A percentile compares a stretch with the other conserved stretches of the same genome.
These are phyloP conservation scores for Globisporangium recalcitrans DNA, from an alignment of 352 stramenopile genomes.

Conservation along the genomic window DNA sequence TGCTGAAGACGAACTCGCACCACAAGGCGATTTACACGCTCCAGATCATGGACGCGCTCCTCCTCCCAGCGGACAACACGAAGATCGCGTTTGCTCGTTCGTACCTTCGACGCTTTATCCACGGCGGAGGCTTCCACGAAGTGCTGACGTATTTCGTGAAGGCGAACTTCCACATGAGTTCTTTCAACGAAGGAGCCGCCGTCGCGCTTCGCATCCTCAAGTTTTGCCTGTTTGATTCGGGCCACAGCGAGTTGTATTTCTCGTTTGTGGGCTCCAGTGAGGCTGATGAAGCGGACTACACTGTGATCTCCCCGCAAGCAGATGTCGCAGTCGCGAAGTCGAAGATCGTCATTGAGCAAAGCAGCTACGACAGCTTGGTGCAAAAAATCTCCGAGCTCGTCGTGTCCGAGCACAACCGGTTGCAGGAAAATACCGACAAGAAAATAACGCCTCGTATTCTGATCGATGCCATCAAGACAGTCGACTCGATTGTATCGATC, in stretches of 20 bases:
- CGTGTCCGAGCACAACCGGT: constrained; percentile 56
- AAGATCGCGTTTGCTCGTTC: constrained; percentile 53
- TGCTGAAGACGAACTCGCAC: constrained; percentile 66
- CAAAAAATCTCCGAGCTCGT: constrained; percentile 77
- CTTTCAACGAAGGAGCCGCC: constrained; percentile 81
- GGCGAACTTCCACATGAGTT: constrained; percentile 57
- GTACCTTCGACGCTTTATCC: constrained; percentile 73
- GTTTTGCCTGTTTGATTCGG: constrained; percentile 77
- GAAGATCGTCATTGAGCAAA: constrained; percentile 53
- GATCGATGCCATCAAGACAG: constrained; percentile 80
- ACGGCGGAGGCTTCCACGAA: constrained; percentile 71
- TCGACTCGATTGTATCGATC: constrained; percentile 74
- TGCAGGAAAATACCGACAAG: constrained; percentile 26
- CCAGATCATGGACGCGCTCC: constrained; percentile 81
- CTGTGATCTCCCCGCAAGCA: constrained; percentile 11
- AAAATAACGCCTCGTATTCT: constrained; percentile 69
- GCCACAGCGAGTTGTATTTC: constrained; percentile 47
- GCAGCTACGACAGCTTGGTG: constrained; percentile 64
- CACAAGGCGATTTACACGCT: constrained; percentile 85
- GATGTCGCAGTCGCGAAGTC: constrained; percentile 18
- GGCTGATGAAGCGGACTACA: constrained; percentile 18
- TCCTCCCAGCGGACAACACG: constrained; percentile 61
- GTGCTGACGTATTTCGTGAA: constrained; percentile 82
- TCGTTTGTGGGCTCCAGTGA: constrained; percentile 15
- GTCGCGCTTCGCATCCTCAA: constrained; percentile 81